Conservation (phyloP, 208 protist genomes). For the Lotmaria passim region DNA sequence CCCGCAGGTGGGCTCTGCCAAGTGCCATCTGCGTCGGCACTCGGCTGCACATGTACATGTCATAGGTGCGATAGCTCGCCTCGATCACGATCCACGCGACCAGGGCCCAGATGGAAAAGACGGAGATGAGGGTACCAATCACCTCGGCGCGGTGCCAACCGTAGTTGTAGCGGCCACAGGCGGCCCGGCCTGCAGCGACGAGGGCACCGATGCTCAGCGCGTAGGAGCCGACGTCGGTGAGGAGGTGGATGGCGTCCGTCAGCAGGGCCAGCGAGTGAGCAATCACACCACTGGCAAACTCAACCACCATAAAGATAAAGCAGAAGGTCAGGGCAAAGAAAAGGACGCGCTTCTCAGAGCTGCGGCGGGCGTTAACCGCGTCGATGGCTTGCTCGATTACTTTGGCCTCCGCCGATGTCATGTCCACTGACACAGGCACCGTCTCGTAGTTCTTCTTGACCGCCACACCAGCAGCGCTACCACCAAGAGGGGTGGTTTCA, state of each 20-base stretch:
- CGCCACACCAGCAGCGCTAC: neutral
- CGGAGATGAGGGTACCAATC: conserved; percentile 87
- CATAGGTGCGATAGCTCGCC: conserved; percentile 63
- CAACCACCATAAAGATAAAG: conserved; percentile 89
- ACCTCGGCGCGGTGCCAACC: conserved; percentile 93
- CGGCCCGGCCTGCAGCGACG: conserved; percentile 57
- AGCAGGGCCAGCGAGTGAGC: conserved; percentile 90
- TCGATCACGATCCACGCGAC: conserved; percentile 86
- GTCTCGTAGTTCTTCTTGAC: conserved; percentile 28
- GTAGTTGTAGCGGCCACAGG: conserved; percentile 84
- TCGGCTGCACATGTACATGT: conserved; percentile 66
- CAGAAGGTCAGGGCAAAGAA: conserved; percentile 65
- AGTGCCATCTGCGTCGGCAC: conserved; percentile 35
- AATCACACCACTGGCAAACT: conserved; percentile 78
- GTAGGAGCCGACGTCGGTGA: conserved; percentile 91
- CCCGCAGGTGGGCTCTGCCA: conserved; percentile 11
- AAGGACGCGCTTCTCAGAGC: conserved; percentile 72
- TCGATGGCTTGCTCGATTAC: conserved; percentile 31
- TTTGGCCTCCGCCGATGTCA: conserved; percentile 24
- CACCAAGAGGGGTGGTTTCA: conserved; percentile 15
- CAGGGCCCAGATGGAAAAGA: conserved; percentile 91
- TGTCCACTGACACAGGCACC: neutral
- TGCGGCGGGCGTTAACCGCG: conserved; percentile 50
- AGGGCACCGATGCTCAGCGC: conserved; percentile 84
- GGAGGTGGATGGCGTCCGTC: conserved; percentile 89